Percentiles rank a stretch among this genome's conserved stretches.
Conservation (phyloP, 2,329 filamentous ascomycete genomes). For the Clarireedia hainanense region DNA sequence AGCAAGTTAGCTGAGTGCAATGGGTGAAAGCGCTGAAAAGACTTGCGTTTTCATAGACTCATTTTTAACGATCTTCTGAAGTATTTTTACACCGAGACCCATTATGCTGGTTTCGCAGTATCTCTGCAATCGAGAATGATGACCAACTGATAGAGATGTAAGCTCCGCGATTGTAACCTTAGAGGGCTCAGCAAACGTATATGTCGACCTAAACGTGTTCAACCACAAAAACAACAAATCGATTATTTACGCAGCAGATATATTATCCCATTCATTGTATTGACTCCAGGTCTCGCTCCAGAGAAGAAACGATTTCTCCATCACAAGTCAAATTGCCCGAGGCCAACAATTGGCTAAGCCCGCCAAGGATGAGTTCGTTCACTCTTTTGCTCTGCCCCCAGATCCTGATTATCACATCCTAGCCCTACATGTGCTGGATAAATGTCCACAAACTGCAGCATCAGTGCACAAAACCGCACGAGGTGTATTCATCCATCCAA, state of each 20-base stretch:
- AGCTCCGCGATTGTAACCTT: too few species aligned
- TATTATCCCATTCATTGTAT: background rate
- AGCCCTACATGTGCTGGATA: background rate
- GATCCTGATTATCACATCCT: background rate
- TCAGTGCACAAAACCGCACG: background rate
- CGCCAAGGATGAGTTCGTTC: background rate
- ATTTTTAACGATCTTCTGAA: conserved; percentile 39
- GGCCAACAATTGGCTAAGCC: background rate
- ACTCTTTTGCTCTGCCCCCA: conserved; percentile 1
- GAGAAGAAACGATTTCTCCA: background rate
- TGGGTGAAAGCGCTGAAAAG: too few species aligned
- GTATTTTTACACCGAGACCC: background rate
- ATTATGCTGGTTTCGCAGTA: too few species aligned
- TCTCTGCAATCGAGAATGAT: too few species aligned
- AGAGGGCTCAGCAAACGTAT: too few species aligned
- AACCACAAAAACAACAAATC: too few species aligned
- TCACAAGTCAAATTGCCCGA: background rate
- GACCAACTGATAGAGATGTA: too few species aligned
- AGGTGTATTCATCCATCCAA: background rate
- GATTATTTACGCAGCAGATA: too few species aligned
- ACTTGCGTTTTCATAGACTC: conserved; percentile 54
- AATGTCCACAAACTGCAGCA: background rate
- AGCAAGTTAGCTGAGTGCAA: background rate
- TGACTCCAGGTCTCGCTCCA: background rate
- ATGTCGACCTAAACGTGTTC: too few species aligned